Evolutionary conservation across 2,329 filamentous ascomycete genomes (phyloP).

Genomic region (Ophiostoma populinum): DNA sequence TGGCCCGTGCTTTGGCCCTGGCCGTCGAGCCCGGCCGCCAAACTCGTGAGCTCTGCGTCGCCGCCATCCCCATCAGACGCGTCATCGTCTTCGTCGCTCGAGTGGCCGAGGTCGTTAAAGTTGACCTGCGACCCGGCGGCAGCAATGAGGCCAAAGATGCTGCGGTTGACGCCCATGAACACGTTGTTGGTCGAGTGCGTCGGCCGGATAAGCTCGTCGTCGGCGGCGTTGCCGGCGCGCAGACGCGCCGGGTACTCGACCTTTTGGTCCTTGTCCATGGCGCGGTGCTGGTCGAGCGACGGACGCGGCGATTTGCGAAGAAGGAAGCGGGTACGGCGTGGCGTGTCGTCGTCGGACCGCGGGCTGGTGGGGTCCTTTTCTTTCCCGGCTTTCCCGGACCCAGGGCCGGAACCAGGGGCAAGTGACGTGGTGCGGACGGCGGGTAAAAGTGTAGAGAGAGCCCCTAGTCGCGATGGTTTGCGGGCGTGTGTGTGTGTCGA

Average conservation of each 20-base stretch:
- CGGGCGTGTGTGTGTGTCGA: neutral
- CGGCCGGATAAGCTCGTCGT: conserved; percentile 28
- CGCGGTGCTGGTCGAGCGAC: conserved; percentile 15
- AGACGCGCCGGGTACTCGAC: conserved; percentile 38
- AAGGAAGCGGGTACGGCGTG: too few species aligned
- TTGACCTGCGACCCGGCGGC: conserved; percentile 70
- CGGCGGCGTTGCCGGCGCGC: conserved; percentile 31
- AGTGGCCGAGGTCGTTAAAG: conserved; percentile 59
- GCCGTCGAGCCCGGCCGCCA: too few species aligned
- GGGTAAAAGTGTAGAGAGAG: neutral
- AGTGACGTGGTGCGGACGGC: neutral
- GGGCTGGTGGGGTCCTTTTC: conserved; percentile 1
- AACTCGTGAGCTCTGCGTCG: too few species aligned
- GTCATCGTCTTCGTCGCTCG: conserved; percentile 58
- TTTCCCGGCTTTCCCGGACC: too few species aligned
- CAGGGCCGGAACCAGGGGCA: too few species aligned
- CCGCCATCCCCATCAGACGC: neutral
- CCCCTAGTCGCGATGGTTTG: neutral
- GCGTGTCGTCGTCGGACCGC: conserved; percentile 1
- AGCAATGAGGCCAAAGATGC: conserved; percentile 82
- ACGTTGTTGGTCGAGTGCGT: conserved; percentile 28
- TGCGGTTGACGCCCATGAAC: conserved; percentile 74
- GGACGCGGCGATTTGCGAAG: conserved; percentile 27
- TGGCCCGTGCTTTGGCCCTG: neutral
- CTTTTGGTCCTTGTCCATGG: conserved; percentile 15